Evolutionary conservation across 2,329 filamentous ascomycete genomes (phyloP).

Genomic region (Hortaea sp.): DNA sequence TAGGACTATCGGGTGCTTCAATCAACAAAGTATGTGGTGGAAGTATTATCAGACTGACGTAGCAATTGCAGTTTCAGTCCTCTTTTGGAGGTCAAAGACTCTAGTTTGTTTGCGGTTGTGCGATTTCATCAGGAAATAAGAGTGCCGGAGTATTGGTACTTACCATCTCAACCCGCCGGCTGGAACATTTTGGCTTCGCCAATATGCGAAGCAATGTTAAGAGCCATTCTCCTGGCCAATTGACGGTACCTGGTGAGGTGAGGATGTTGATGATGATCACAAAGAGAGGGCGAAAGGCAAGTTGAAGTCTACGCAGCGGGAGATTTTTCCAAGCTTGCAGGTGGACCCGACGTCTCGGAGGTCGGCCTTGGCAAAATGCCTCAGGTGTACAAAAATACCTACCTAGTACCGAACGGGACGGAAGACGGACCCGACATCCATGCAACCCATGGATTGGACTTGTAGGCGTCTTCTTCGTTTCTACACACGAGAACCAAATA

Average conservation of each 20-base stretch:
- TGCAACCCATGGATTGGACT: too few species aligned
- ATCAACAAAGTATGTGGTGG: background rate
- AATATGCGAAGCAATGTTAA: background rate
- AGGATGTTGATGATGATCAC: background rate
- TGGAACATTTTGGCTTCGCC: background rate
- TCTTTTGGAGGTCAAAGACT: slow-evolving; percentile 6
- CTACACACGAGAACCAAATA: too few species aligned
- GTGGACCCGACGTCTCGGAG: background rate
- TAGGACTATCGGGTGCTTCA: background rate
- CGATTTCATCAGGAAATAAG: slow-evolving; percentile 4
- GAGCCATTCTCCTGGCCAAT: background rate
- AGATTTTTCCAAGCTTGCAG: background rate
- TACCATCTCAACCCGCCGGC: background rate
- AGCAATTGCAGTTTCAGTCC: slow-evolving; percentile 7
- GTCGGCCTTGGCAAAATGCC: background rate
- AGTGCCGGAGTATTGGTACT: background rate
- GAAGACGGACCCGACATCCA: too few species aligned
- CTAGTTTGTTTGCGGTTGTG: slow-evolving; percentile 7
- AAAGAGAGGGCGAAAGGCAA: background rate
- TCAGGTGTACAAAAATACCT: background rate
- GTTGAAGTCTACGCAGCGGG: background rate
- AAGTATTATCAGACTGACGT: slow-evolving; percentile 6
- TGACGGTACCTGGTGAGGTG: background rate
- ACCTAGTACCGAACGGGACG: too few species aligned
- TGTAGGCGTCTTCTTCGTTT: too few species aligned